A percentile compares a stretch with the other conserved stretches of the same genome.
These are phyloP conservation scores for Naganishia sp. DNA, from an alignment of 1,284 basidiomycete genomes.

Conservation along the genomic window DNA sequence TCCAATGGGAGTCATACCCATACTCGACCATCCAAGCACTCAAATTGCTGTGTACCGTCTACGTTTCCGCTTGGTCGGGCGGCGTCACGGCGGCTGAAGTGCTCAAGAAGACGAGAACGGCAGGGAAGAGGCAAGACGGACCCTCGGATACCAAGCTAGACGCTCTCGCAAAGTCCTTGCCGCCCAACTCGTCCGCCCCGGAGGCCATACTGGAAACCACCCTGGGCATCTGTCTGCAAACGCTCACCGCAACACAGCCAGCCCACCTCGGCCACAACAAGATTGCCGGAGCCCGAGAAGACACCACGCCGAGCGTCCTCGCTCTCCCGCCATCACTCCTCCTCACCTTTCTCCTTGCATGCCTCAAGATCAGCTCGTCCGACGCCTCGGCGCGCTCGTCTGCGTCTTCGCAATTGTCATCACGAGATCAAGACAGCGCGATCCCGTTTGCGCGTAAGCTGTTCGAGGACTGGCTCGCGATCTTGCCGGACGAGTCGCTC, in stretches of 20 bases:
- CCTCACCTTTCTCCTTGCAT: conserved; percentile 9
- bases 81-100: conserved; percentile 6
- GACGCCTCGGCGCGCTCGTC: not conserved
- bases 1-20: conserved; percentile 21
- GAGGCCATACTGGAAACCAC: conserved; percentile 26
- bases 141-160: conserved; percentile 21
- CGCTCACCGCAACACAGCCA: not conserved
- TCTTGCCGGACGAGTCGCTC: conserved; percentile 25
- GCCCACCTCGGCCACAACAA: conserved; percentile 5
- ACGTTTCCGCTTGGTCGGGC: conserved; percentile 13
- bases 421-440: conserved; percentile 2
- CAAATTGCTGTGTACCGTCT: conserved; percentile 17
- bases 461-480: conserved; percentile 27
- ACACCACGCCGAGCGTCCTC: not conserved
- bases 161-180: conserved; percentile 15
- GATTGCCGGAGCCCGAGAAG: not conserved
- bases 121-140: conserved; percentile 6
- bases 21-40: conserved; percentile 22
- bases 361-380: conserved; percentile 16
- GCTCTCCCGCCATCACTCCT: conserved; percentile 14
- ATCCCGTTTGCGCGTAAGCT: conserved; percentile 24
- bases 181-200: conserved; percentile 6
- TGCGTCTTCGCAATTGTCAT: not conserved
- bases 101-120: conserved; percentile 2
- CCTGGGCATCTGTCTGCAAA: conserved; percentile 17